phyloP scores from a whole-genome alignment of 2,329 filamentous ascomycete species.

The Epichloe bromicola region DNA sequence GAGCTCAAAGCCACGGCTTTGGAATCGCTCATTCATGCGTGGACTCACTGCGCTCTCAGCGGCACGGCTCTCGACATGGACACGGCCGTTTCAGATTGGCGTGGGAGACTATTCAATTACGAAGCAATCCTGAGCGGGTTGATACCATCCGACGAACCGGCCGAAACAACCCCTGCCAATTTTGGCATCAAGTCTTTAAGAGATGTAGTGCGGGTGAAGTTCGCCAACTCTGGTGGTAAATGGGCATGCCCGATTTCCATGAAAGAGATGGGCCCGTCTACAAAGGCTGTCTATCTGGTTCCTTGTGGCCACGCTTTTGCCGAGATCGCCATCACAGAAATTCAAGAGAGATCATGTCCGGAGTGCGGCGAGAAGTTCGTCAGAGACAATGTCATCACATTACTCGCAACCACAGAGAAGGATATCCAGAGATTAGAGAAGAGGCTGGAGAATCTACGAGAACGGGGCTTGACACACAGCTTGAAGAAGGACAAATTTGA shows the following conservation, averaged over 20 bases:
- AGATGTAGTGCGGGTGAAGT: constrained; percentile 78
- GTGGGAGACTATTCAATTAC: constrained; percentile 86
- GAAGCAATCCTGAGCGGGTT: constrained; percentile 63
- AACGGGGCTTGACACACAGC: constrained; percentile 67
- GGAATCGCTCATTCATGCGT: constrained; percentile 75
- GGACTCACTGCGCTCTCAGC: constrained; percentile 80
- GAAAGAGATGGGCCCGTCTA: constrained; percentile 68
- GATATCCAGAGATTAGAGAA: constrained; percentile 57
- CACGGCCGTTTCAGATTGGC: constrained; percentile 72
- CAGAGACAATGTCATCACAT: constrained; percentile 64
- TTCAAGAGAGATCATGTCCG: constrained; percentile 48
- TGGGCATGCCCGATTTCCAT: constrained; percentile 81
- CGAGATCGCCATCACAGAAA: constrained; percentile 70
- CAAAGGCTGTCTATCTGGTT: constrained; percentile 77
- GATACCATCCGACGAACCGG: constrained; percentile 47
- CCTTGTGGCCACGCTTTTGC: constrained; percentile 94
- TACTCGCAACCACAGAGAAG: constrained; percentile 57
- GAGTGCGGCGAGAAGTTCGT: constrained; percentile 68
- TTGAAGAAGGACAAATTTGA: constrained; percentile 65
- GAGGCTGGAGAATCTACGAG: constrained; percentile 54
- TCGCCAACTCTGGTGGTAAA: constrained; percentile 38
- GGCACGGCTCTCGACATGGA: constrained; percentile 54
- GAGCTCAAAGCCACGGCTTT: constrained; percentile 81
- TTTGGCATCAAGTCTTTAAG: constrained; percentile 64
- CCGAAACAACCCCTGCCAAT: constrained; percentile 28